A percentile compares a stretch with the other conserved stretches of the same genome.
These are phyloP conservation scores for Fusarium sp. DNA, from an alignment of 2,329 filamentous ascomycete species.

Conservation along the genomic window DNA sequence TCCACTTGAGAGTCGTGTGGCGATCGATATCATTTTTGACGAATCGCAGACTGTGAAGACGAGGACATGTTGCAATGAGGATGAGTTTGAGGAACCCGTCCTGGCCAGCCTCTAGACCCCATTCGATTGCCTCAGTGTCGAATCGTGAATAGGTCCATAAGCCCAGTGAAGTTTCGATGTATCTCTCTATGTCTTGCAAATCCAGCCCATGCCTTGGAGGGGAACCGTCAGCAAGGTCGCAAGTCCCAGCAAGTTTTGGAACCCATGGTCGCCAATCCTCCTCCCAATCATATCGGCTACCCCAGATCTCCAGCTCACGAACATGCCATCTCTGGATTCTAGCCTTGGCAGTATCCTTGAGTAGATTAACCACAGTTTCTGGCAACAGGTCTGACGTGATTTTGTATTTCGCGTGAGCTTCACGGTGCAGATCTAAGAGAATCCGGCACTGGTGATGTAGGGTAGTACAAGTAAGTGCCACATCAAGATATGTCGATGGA, in stretches of 20 bases:
- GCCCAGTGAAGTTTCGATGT: background rate
- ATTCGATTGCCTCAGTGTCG: background rate
- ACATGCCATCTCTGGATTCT: conserved; percentile 19
- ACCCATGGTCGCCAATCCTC: conserved; percentile 25
- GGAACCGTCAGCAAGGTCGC: background rate
- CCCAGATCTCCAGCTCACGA: conserved; percentile 29
- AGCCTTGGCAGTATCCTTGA: background rate
- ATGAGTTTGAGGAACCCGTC: conserved; percentile 28
- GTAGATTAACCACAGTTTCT: background rate
- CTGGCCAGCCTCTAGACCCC: background rate
- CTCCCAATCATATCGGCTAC: conserved; percentile 5
- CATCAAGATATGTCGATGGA: background rate
- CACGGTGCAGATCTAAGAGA: background rate
- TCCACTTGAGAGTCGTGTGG: background rate
- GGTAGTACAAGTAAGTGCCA: conserved; percentile 15
- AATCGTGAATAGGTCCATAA: background rate
- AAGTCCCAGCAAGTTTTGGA: background rate
- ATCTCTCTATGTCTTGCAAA: background rate
- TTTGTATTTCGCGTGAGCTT: background rate
- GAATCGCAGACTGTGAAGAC: conserved; percentile 17
- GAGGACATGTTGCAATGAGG: conserved; percentile 22
- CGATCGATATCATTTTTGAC: background rate
- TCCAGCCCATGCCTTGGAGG: background rate
- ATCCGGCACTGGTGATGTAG: background rate
- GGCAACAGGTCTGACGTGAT: conserved; percentile 11